Evolutionary conservation across 2,329 filamentous ascomycete species (phyloP), one percentile per base, ranked within the genome.

Genomic region (Talaromyces sp.): DNA sequence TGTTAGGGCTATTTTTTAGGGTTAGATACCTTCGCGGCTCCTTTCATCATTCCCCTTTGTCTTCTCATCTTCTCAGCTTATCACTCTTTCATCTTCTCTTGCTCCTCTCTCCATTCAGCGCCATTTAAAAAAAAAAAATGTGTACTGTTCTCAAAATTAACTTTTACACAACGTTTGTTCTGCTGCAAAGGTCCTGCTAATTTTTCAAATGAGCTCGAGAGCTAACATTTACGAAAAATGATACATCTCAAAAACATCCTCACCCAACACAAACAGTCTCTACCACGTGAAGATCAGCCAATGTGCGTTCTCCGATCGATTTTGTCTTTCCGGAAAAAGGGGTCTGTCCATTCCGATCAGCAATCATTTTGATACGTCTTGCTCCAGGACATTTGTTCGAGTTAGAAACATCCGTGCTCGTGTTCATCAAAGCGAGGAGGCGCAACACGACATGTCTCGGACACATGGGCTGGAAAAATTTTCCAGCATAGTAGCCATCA

Each of bases 221-320:
- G 27, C 59, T 41, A 41, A 60, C 45, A 61, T 61, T 61, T 45
- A 27, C 9, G 45, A 3, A 50, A 37, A 27, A 31, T 50, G 59
- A 61, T 35, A 45, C 14, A 45, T 61, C 27, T 9, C 33, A 52
- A 37, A 61, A 37, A 7, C n/a, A 48, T 16, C 39, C 10, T 19
- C 22, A 58, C 37, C 33, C 31, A 16, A 39, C 35, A 24, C 14
- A 2, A 43, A 22, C 19, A 57, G 16, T 39, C 24, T 59, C 41
- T 19, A 13, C n/a, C 57, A 60, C 57, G 57, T 60, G 57, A 31
- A 22, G 13, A 33, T 1, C 24, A 60, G 22, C 57, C 57, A 60
- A 60, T 60, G 22, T n/a, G 14, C 13, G 16, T 16, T 16, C 7
- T 45, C 41, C 57, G 57, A 60, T 60, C 57, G 22, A 11, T 31